A percentile compares a stretch with the other conserved stretches of the same genome.
Conservation (phyloP, 2,329 filamentous ascomycete species). For the Pseudogymnoascus destructans region DNA sequence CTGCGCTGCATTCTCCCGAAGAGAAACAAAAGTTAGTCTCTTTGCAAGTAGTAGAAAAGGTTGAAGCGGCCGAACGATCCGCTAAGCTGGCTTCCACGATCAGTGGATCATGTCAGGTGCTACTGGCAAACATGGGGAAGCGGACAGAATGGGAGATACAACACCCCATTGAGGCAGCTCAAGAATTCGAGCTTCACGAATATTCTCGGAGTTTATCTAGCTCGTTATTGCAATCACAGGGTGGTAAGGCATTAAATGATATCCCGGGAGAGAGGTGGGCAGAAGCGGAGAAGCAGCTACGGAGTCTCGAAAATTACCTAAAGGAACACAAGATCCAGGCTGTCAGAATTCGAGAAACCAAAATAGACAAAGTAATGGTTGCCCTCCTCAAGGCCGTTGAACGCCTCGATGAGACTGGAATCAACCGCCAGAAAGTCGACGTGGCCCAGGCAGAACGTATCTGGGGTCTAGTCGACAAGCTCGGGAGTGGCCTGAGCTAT, state of each 20-base stretch:
- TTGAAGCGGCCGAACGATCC: background rate
- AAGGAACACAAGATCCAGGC: slow-evolving; percentile 10
- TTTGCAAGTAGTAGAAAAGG: background rate
- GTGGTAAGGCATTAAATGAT: slow-evolving; percentile 3
- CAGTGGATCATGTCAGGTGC: background rate
- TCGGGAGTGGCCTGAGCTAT: slow-evolving; percentile 9
- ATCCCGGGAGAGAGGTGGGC: background rate
- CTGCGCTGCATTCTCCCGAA: background rate
- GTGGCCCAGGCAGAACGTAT: background rate
- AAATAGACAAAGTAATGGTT: slow-evolving; percentile 2
- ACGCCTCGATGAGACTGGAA: slow-evolving; percentile 4
- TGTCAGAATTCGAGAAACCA: background rate
- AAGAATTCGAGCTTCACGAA: slow-evolving; percentile 4
- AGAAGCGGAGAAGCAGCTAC: slow-evolving; percentile 9
- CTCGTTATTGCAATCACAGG: background rate
- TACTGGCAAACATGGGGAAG: background rate
- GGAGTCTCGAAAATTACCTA: slow-evolving; percentile 9
- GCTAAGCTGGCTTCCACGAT: background rate
- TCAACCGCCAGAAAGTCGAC: slow-evolving; percentile 5
- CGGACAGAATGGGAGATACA: background rate
- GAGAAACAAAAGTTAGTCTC: background rate
- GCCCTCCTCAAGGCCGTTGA: slow-evolving; percentile 6
- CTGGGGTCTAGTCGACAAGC: slow-evolving; percentile 6
- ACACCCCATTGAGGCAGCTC: background rate
- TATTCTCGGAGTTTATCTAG: background rate